Evolutionary conservation across 768 basidiomycete species (phyloP).

Genomic region (Agrocybe pediades): DNA sequence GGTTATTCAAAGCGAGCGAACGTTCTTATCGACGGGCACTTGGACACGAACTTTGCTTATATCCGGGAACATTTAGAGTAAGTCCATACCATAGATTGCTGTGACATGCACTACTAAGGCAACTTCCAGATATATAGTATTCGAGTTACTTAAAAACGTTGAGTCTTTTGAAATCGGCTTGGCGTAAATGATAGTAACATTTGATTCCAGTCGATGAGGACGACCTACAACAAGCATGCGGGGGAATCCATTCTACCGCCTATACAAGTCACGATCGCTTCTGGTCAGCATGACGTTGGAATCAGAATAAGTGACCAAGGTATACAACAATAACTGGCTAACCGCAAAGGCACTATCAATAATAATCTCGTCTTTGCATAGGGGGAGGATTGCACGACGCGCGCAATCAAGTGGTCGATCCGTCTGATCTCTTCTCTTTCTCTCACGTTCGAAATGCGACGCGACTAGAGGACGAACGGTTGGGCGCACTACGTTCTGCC

Average conservation of each 20-base stretch:
- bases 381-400: conserved; percentile 71
- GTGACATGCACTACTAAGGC: conserved; percentile 1
- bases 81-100: conserved; percentile 22
- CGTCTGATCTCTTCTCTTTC: conserved; percentile 87
- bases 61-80: conserved; percentile 88
- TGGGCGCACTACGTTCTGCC: conserved; percentile 68
- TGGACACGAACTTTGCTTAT: conserved; percentile 73
- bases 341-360: no score
- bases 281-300: conserved; percentile 70
- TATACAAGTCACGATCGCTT: conserved; percentile 75
- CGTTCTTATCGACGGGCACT: conserved; percentile 72
- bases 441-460: conserved; percentile 80
- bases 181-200: no score
- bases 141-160: conserved; percentile 90
- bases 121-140: conserved; percentile 70
- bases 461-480: conserved; percentile 63
- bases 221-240: conserved; percentile 57
- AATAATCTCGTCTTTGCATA: conserved; percentile 24
- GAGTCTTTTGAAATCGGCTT: no score
- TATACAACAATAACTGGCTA: conserved; percentile 26
- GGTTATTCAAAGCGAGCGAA: conserved; percentile 49
- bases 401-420: conserved; percentile 50
- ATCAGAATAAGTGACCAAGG: conserved; percentile 94
- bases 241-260: conserved; percentile 49
- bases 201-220: conserved; percentile 65